Conservation (phyloP, 164 flowering plant species). For the grape (Vitis vinifera) region ASM3070453v1 NC_081811.1:5365001-5365500, state of each 20-base stretch:
- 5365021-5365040: slow-evolving; percentile 45
- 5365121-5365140: slow-evolving; percentile 66
- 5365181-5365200: slow-evolving; percentile 12
- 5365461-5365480: slow-evolving; percentile 64
- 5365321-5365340: slow-evolving; percentile 74
- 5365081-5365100: slow-evolving; percentile 65
- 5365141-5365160: slow-evolving; percentile 47
- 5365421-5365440: slow-evolving; percentile 37
- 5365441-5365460: slow-evolving; percentile 58
- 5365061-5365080: slow-evolving; percentile 61
- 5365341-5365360: slow-evolving; percentile 60
- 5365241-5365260: slow-evolving; percentile 52
- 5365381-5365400: slow-evolving; percentile 60
- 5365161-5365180: slow-evolving; percentile 56
- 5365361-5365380: slow-evolving; percentile 46
- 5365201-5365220: slow-evolving; percentile 41
- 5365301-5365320: slow-evolving; percentile 44
- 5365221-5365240: slow-evolving; percentile 31
- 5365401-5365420: slow-evolving; percentile 16
- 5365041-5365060: slow-evolving; percentile 48
- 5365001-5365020: slow-evolving; percentile 47
- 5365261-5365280: slow-evolving; percentile 42
- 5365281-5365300: slow-evolving; percentile 18
- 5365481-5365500: slow-evolving; percentile 24
- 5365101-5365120: slow-evolving; percentile 66